These are phyloP conservation scores for Melaleuca alternifolia DNA, from an alignment of 345 rosid genomes.

Conservation along the genomic window DNA sequence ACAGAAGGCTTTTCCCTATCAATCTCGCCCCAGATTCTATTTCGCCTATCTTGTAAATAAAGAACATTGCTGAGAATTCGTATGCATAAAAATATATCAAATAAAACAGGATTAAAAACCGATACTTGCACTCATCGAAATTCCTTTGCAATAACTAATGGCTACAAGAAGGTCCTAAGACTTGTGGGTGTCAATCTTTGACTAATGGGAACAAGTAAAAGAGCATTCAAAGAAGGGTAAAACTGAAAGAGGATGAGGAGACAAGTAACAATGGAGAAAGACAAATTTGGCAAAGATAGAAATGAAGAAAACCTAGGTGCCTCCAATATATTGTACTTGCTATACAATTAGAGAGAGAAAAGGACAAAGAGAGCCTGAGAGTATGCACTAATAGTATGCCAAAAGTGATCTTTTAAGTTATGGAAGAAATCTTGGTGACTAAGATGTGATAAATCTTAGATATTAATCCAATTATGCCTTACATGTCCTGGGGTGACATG, in stretches of 20 bases:
- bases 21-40: background rate
- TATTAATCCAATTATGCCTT: background rate
- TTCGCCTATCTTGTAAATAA: background rate
- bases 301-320: background rate
- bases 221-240: background rate
- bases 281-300: background rate
- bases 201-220: background rate
- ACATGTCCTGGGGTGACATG: background rate
- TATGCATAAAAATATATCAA: background rate
- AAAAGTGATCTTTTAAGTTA: background rate
- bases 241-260: background rate
- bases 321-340: background rate
- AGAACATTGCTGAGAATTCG: background rate
- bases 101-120: background rate
- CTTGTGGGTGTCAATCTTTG: background rate
- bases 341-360: background rate
- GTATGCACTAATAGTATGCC: background rate
- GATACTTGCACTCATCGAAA: background rate
- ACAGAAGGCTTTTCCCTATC: background rate
- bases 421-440: background rate
- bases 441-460: background rate
- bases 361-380: background rate
- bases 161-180: background rate
- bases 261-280: background rate
- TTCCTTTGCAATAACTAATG: background rate